Evolutionary conservation across 2,329 filamentous ascomycete species (phyloP).

Genomic region (Pezicula rhizophila): DNA sequence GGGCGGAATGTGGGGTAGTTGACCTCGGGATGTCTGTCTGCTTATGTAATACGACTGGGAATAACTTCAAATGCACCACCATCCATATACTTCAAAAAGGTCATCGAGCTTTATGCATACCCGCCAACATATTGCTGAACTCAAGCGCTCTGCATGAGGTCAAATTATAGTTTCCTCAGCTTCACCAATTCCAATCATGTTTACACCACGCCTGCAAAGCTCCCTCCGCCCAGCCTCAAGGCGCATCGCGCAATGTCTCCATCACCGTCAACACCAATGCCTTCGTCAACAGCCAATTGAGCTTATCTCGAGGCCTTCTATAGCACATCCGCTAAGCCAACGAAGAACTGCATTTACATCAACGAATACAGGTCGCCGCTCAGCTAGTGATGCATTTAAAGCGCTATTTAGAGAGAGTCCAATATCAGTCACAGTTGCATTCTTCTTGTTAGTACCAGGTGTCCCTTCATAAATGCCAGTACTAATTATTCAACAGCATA

Average conservation of each 20-base stretch:
- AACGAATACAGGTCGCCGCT: constrained; percentile 3
- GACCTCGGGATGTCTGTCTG: background rate
- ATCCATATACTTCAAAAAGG: background rate
- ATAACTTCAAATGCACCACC: background rate
- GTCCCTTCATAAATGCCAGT: background rate
- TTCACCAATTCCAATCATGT: constrained; percentile 14
- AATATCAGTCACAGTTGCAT: constrained; percentile 21
- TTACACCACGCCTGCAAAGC: constrained; percentile 16
- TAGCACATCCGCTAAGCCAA: constrained; percentile 19
- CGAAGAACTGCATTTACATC: constrained; percentile 18
- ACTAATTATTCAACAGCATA: constrained; percentile 17
- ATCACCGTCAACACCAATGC: constrained; percentile 21
- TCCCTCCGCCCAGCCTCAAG: constrained; percentile 14
- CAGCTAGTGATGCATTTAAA: constrained; percentile 10
- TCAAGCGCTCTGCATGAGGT: background rate
- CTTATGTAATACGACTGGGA: background rate
- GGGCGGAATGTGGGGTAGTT: background rate
- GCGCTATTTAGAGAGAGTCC: constrained; percentile 22
- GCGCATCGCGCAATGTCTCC: constrained; percentile 20
- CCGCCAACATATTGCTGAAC: background rate
- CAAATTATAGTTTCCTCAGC: background rate
- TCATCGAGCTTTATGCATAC: background rate
- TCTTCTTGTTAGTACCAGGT: constrained; percentile 12
- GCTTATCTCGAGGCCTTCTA: constrained; percentile 11
- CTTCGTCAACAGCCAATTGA: constrained; percentile 18